Percentiles rank a stretch among this genome's conserved stretches.
These are phyloP conservation scores for Torulaspora gathmanii DNA, from an alignment of 805 yeast species.

Conservation along the genomic window DNA sequence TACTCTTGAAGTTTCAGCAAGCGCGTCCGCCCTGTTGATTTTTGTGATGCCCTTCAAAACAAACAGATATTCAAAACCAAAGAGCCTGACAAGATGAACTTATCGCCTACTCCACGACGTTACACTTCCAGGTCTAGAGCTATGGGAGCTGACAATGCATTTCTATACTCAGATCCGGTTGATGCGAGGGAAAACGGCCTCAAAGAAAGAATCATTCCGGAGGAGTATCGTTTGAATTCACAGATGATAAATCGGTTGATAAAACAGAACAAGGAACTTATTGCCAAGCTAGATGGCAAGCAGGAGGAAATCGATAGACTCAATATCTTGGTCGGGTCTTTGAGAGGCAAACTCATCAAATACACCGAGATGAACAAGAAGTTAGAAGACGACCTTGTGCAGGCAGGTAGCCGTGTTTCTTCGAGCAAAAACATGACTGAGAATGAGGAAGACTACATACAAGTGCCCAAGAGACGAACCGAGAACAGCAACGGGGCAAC, in stretches of 20 bases:
- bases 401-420: constrained; percentile 4
- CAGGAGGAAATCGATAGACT: constrained; percentile 31
- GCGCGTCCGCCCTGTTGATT: constrained; percentile 1
- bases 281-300: constrained; percentile 32
- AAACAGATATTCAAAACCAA: neutral
- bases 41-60: constrained; percentile 8
- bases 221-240: constrained; percentile 36
- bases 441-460: constrained; percentile 24
- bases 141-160: constrained; percentile 6
- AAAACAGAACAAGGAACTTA: constrained; percentile 37
- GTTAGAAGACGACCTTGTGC: constrained; percentile 8
- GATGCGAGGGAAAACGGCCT: constrained; percentile 1
- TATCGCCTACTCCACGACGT: constrained; percentile 33
- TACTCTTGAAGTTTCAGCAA: neutral
- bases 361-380: constrained; percentile 33
- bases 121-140: constrained; percentile 18
- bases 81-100: constrained; percentile 17
- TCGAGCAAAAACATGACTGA: constrained; percentile 12
- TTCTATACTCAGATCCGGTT: constrained; percentile 13
- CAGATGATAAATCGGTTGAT: constrained; percentile 39
- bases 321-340: constrained; percentile 32
- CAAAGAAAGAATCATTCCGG: constrained; percentile 30
- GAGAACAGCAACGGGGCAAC: constrained; percentile 1
- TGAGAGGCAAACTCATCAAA: constrained; percentile 36
- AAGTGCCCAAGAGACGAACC: constrained; percentile 25